Percentiles rank a stretch among this genome's conserved stretches.
phyloP scores from a whole-genome alignment of 768 basidiomycete species.

The Paxillus ammoniavirescens region DNA sequence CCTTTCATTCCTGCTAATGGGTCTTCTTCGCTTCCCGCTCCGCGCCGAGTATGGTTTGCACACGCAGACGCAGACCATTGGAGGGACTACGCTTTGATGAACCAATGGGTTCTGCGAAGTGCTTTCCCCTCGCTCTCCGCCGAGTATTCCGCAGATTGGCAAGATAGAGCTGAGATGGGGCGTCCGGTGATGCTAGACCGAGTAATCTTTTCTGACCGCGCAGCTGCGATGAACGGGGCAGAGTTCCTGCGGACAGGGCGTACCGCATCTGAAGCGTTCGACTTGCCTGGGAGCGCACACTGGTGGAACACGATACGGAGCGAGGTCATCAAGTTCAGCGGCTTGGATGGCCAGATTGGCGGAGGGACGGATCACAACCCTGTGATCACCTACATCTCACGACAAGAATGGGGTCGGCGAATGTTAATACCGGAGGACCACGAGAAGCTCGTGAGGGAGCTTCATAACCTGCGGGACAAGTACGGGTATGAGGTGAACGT shows the following conservation, averaged over 20 bases:
- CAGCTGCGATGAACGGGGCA: constrained; percentile 73
- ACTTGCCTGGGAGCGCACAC: constrained; percentile 66
- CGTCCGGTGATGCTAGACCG: constrained; percentile 80
- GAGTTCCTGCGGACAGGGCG: constrained; percentile 71
- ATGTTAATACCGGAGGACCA: constrained; percentile 79
- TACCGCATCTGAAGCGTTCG: constrained; percentile 72
- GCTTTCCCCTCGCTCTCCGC: constrained; percentile 78
- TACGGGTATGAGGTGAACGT: constrained; percentile 88
- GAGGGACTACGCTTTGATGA: constrained; percentile 92
- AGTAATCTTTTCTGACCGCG: constrained; percentile 84
- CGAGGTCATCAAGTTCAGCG: constrained; percentile 71
- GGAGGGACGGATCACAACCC: constrained; percentile 48
- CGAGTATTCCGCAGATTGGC: constrained; percentile 84
- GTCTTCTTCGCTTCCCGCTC: constrained; percentile 67
- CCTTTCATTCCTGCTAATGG: constrained; percentile 62
- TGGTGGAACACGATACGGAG: constrained; percentile 86
- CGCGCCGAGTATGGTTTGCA: constrained; percentile 74
- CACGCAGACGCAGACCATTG: constrained; percentile 75
- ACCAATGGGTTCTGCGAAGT: constrained; percentile 78
- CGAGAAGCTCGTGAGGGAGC: constrained; percentile 70
- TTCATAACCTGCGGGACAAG: constrained; percentile 63
- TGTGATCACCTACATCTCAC: constrained; percentile 90
- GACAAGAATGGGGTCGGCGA: constrained; percentile 85
- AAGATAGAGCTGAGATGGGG: constrained; percentile 68
- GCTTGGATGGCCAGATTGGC: constrained; percentile 45